Base-by-base conservation (phyloP, 768 basidiomycete genomes). In the Collybia nuda region DNA sequence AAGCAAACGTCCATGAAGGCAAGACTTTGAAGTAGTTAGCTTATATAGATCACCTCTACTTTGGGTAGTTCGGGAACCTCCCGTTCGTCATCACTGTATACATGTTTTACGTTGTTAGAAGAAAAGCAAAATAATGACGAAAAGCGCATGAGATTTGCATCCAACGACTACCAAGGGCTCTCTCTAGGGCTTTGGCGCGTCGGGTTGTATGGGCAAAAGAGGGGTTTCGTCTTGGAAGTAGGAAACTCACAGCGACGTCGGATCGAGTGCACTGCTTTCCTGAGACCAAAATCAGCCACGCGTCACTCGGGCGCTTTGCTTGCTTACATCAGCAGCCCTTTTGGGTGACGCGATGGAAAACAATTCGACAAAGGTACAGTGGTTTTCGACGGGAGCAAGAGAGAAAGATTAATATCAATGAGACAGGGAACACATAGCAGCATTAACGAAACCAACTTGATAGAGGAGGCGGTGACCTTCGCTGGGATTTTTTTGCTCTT, bases 111-210 rank as follows among this genome's bases (percentile, higher is more conserved):
- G 60, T 71, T 66, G 70, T 79, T 73, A 78, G 84, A 79, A 67
- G 73, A 74, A 63, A 82, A 88, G 67, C 85, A 86, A 64, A 85
- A 65, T 36, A 86, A 65, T 56, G 78, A 80, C 59, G 74, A 77
- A 64, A 85, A 69, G 67, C 64, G 76, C 86, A 89, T 88, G 78
- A 62, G 67, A 56, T 64, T 43, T 53, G 65, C 65, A 71, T 69
- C 60, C 70, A 71, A 66, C 56, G 62, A 62, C 62, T 57, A 56
- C 32, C 32, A 40, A 15, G 18, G 44, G 24, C 50, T 48, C 28
- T 29, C 54, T 56, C 51, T 50, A 50, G 47, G 47, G 42, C 49
- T 52, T 44, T 35, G 26, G 47, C 23, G 44, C 42, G 35, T 14
- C 40, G 23, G 18, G 15, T n/a, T 23, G 11, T 37, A 28, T 18